Evolutionary conservation across 129 eudicot species (phyloP).

Genomic region (Centrapalus pauciflorus): DNA sequence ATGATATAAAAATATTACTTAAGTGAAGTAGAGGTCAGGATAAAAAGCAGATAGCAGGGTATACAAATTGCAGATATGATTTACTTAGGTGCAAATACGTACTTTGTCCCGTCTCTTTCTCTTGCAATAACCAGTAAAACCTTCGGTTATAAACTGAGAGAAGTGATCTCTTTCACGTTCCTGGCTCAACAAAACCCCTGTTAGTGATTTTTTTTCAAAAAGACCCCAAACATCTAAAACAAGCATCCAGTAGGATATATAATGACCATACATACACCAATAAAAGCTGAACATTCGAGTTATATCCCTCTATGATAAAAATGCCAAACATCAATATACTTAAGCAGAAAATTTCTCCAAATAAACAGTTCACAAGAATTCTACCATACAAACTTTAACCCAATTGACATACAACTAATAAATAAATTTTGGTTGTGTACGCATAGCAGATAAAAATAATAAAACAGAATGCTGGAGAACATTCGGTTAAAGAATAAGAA

Average conservation of each 20-base stretch:
- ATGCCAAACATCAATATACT: not conserved
- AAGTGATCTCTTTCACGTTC: slow-evolving; percentile 77
- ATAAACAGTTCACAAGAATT: not conserved
- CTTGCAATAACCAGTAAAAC: slow-evolving; percentile 72
- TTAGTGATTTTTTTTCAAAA: not conserved
- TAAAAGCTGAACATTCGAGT: not conserved
- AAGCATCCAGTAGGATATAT: not conserved
- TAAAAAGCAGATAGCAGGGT: not conserved
- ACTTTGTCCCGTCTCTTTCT: slow-evolving; percentile 81
- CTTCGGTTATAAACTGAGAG: slow-evolving; percentile 75
- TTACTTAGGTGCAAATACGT: not conserved
- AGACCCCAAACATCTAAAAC: not conserved
- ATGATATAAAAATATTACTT: no score
- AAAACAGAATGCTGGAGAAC: not conserved
- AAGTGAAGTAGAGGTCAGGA: not conserved
- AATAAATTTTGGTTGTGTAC: not conserved
- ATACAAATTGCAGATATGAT: not conserved
- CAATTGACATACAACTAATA: not conserved
- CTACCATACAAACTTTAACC: not conserved
- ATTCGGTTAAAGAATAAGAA: not conserved
- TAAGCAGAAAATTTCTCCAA: not conserved
- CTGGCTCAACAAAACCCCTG: slow-evolving; percentile 25
- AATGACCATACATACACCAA: not conserved
- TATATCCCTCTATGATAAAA: not conserved
- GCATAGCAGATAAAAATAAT: not conserved